Evolutionary conservation across 2,329 filamentous ascomycete species (phyloP).

Genomic region (Colletotrichum siamense): DNA sequence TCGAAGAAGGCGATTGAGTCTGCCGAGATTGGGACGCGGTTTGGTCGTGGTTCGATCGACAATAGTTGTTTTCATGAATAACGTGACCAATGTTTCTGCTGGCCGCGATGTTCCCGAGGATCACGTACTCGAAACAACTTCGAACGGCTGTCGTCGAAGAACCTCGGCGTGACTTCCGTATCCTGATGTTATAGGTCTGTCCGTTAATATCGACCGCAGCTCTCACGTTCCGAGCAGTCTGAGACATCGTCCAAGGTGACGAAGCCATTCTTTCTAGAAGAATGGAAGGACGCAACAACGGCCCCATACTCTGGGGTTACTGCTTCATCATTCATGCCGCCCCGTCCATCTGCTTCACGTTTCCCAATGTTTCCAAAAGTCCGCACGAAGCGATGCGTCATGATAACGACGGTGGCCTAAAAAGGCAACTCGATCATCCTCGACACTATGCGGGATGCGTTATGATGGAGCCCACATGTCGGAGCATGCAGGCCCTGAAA

Average conservation of each 20-base stretch:
- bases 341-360: slow-evolving; percentile 6
- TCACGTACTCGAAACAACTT: neutral
- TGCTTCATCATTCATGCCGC: slow-evolving; percentile 4
- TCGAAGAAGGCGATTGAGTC: neutral
- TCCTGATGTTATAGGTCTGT: slow-evolving; percentile 4
- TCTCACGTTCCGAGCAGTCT: neutral
- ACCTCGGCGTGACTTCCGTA: slow-evolving; percentile 3
- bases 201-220: neutral
- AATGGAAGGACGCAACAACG: neutral
- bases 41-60: slow-evolving; percentile 6
- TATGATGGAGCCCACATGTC: neutral
- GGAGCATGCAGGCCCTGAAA: slow-evolving; percentile 21
- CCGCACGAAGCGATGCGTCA: neutral
- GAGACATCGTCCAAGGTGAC: neutral
- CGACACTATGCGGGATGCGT: slow-evolving; percentile 19
- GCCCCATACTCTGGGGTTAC: neutral
- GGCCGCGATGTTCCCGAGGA: neutral
- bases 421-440: slow-evolving; percentile 14
- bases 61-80: neutral
- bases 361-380: slow-evolving; percentile 14
- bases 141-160: neutral
- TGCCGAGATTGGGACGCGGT: slow-evolving; percentile 5
- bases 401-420: slow-evolving; percentile 16
- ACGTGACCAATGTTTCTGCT: neutral
- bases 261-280: slow-evolving; percentile 16